A percentile compares a stretch with the other conserved stretches of the same genome.
These are phyloP conservation scores for Pythium vanterpoolii DNA, from an alignment of 352 stramenopile genomes.

Conservation along the genomic window DNA sequence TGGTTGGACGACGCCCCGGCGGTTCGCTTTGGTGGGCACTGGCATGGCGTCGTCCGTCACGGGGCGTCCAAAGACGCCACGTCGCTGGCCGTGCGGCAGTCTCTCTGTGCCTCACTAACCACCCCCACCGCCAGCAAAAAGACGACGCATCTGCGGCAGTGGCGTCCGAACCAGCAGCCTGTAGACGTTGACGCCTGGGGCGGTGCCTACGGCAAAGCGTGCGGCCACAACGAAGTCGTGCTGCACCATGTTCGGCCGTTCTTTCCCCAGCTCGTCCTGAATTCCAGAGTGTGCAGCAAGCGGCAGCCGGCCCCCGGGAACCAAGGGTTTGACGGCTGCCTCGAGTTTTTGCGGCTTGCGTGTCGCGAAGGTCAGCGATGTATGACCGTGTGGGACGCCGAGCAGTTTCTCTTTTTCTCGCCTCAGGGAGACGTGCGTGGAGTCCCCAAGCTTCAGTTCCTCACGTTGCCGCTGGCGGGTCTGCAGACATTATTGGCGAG, in stretches of 20 bases:
- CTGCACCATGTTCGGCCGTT: constrained; percentile 83
- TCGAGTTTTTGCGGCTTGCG: constrained; percentile 78
- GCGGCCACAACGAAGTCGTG: constrained; percentile 89
- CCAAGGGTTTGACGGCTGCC: constrained; percentile 85
- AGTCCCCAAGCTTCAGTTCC: constrained; percentile 64
- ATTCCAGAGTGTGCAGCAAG: constrained; percentile 83
- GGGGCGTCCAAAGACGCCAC: constrained; percentile 71
- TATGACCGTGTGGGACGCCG: constrained; percentile 86
- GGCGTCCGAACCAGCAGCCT: constrained; percentile 72
- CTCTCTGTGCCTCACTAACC: constrained; percentile 27
- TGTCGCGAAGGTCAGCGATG: constrained; percentile 35
- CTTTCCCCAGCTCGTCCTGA: constrained; percentile 85
- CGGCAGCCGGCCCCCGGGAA: constrained; percentile 81
- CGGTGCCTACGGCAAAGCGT: constrained; percentile 80
- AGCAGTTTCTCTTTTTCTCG: constrained; percentile 73
- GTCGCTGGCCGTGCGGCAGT: constrained; percentile 53
- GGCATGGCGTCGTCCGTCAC: constrained; percentile 62
- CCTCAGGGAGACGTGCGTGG: constrained; percentile 38
- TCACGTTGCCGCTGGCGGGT: constrained; percentile 52
- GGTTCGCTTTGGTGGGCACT: constrained; percentile 46
- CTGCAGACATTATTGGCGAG: constrained; percentile 53
- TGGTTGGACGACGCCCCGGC: constrained; percentile 76
- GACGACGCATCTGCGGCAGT: constrained; percentile 38
- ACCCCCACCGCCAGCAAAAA: background rate
- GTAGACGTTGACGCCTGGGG: constrained; percentile 74